Evolutionary conservation across 2,329 filamentous ascomycete species (phyloP), one percentile per base, ranked within the genome.

Genomic region (Fusarium chuoi): DNA sequence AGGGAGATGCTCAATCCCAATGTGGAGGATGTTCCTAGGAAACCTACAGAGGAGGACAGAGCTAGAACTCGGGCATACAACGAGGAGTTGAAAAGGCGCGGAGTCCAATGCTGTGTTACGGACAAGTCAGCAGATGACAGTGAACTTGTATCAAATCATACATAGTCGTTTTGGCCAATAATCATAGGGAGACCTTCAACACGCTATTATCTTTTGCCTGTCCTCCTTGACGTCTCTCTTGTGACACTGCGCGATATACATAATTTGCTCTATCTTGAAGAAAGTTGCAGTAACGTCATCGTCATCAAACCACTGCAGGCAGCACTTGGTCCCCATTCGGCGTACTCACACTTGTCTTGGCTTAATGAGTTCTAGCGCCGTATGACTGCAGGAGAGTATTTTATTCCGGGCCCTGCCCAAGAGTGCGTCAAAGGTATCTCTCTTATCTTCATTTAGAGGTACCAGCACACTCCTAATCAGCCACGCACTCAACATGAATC

Each of bases 21-120:
- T 33, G 18, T 11, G 12, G 56, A 64, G 24, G 24, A 61, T 22
- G 62, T 64, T n/a, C 62, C 62, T 3, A 62, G 11, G 45, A 62
- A 44, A 5, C 28, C 28, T 3, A 51, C 56, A 5, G 38, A 36
- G 18, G 62, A 64, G 30, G 62, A 64, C 7, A 62, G 12, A n/a
- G 62, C 24, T 0, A 62, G 14, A 14, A 12, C 30, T 14, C 17
- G 26, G 5, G 56, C 62, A 51, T 9, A 62, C 33, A 64, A 62
- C 2, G 24, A 64, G 22, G 38, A 26, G 18, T 18, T 64, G 12
- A 24, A 49, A 44, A 62, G 3, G 11, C 62, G 56, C 4, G 62
- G 44, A 44, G 55, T 49, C 5, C 12, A 36, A 7, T 13, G 36
- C 13, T 64, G 30, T 33, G 20, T 26, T 24, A 9, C 14, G 7